phyloP scores from a whole-genome alignment of 192 early-diverging fungal genomes.

The Helicostylum pulchrum region DNA sequence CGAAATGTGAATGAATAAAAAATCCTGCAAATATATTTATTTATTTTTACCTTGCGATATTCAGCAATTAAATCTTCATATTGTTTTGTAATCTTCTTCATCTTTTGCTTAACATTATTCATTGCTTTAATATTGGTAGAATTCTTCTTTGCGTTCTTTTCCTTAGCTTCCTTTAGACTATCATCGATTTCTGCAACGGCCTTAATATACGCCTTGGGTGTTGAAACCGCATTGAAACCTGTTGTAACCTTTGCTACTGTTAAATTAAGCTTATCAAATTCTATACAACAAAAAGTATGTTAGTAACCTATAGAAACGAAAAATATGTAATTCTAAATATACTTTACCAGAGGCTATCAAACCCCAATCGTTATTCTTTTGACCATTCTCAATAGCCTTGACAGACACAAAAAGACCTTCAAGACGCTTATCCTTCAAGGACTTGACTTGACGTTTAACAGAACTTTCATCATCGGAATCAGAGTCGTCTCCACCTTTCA shows the following conservation, averaged over 20 bases:
- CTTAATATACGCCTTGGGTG: conserved; percentile 73
- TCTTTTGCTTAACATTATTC: conserved; percentile 89
- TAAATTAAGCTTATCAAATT: conserved; percentile 84
- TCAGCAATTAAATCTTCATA: conserved; percentile 69
- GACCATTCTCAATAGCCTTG: conserved; percentile 63
- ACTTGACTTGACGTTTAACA: conserved; percentile 70
- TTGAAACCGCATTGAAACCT: conserved; percentile 47
- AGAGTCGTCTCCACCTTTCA: conserved; percentile 37
- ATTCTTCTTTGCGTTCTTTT: conserved; percentile 76
- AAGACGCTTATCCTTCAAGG: conserved; percentile 80
- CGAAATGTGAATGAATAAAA: not conserved
- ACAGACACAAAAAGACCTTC: conserved; percentile 73
- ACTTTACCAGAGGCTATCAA: conserved; percentile 66
- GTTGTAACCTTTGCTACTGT: conserved; percentile 56
- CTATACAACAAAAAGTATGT: conserved; percentile 31
- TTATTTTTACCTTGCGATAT: conserved; percentile 49
- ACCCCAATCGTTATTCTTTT: conserved; percentile 91
- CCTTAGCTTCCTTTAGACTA: conserved; percentile 57
- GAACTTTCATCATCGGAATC: conserved; percentile 61
- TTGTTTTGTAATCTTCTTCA: conserved; percentile 83
- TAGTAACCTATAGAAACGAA: conserved; percentile 12
- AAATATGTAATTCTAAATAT: not conserved
- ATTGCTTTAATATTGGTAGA: conserved; percentile 74
- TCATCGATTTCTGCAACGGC: conserved; percentile 76
- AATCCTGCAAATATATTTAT: conserved; percentile 10